These are phyloP conservation scores for Penicillium sp. DNA, from an alignment of 2,329 filamentous ascomycete species.

Conservation along the genomic window DNA sequence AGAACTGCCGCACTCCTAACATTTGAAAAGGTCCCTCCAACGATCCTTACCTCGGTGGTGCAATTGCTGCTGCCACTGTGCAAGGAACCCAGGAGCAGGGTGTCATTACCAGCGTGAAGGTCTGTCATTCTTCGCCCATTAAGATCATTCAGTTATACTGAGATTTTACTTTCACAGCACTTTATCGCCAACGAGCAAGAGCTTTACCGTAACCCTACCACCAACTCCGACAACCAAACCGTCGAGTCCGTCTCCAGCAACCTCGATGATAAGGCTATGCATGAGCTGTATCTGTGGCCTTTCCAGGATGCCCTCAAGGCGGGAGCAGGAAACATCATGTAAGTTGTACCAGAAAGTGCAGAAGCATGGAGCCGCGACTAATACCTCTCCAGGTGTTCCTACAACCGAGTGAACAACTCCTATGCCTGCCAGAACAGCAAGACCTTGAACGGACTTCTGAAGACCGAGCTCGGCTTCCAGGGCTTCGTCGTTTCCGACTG, in stretches of 20 bases:
- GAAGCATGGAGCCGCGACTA: slow-evolving; percentile 44
- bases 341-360: slow-evolving; percentile 2
- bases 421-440: slow-evolving; percentile 79
- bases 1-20: neutral
- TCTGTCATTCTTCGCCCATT: slow-evolving; percentile 15
- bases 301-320: slow-evolving; percentile 64
- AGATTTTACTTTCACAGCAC: slow-evolving; percentile 45
- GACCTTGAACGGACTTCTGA: slow-evolving; percentile 72
- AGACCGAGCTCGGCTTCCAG: slow-evolving; percentile 78
- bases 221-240: slow-evolving; percentile 37
- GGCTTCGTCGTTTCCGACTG: slow-evolving; percentile 81
- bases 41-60: slow-evolving; percentile 47
- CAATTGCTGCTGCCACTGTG: slow-evolving; percentile 42
- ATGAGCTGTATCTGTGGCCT: slow-evolving; percentile 67
- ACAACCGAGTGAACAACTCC: slow-evolving; percentile 67
- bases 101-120: slow-evolving; percentile 39
- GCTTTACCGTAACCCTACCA: slow-evolving; percentile 23
- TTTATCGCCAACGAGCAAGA: slow-evolving; percentile 66
- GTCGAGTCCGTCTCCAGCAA: slow-evolving; percentile 59
- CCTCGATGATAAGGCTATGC: slow-evolving; percentile 65
- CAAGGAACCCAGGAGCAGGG: slow-evolving; percentile 45
- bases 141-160: neutral
- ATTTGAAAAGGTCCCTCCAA: slow-evolving; percentile 21
- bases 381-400: slow-evolving; percentile 14
- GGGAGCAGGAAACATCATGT: slow-evolving; percentile 64